phyloP scores from a whole-genome alignment of 352 stramenopile species.

The Phytophthora vignae region DNA sequence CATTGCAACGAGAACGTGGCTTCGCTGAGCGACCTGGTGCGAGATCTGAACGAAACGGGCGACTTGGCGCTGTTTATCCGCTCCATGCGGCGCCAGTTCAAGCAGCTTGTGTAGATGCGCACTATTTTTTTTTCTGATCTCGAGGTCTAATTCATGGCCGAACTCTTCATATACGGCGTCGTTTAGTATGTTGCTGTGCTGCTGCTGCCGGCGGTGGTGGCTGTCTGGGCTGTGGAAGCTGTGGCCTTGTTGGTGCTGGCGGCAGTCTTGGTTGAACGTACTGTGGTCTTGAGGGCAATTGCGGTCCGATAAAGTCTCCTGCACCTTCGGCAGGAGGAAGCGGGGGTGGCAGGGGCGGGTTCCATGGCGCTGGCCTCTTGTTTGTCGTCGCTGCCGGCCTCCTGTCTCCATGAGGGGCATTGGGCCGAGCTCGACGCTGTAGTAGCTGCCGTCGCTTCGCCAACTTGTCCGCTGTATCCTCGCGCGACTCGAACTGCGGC shows the following conservation, averaged over 20 bases:
- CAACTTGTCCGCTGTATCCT: conserved; percentile 74
- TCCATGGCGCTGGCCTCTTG: conserved; percentile 2
- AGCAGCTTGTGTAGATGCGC: conserved; percentile 56
- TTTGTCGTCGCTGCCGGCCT: neutral
- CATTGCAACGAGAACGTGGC: conserved; percentile 65
- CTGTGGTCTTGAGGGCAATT: conserved; percentile 33
- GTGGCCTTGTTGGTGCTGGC: neutral
- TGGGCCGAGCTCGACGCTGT: conserved; percentile 37
- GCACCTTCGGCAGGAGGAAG: conserved; percentile 16
- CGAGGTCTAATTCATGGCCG: conserved; percentile 7
- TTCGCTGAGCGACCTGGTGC: conserved; percentile 55
- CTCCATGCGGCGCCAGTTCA: conserved; percentile 83
- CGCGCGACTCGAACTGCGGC: conserved; percentile 62
- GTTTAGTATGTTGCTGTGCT: conserved; percentile 38
- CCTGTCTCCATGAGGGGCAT: neutral
- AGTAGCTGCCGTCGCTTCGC: conserved; percentile 65
- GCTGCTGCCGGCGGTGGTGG: conserved; percentile 11
- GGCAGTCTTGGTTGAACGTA: neutral
- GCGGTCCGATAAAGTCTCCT: conserved; percentile 58
- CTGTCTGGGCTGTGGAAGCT: neutral
- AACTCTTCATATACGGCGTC: conserved; percentile 51
- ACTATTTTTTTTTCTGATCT: neutral
- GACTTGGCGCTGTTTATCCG: conserved; percentile 83
- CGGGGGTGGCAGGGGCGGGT: conserved; percentile 17
- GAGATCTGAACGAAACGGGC: conserved; percentile 66